These are phyloP conservation scores for Chloranthus sessilifolius DNA, from an alignment of 164 flowering plant species.

Conservation along the genomic window DNA sequence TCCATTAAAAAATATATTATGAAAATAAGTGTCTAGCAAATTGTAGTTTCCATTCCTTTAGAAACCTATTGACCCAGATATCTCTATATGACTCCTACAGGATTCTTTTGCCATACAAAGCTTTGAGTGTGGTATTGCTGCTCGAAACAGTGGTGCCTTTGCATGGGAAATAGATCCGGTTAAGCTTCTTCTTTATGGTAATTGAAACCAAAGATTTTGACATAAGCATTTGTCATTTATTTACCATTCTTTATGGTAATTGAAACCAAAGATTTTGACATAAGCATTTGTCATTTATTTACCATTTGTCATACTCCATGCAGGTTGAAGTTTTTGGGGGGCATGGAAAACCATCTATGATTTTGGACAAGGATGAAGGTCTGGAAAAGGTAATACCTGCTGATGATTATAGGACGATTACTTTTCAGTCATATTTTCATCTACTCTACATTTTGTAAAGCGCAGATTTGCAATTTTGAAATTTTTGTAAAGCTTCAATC, in stretches of 20 bases:
- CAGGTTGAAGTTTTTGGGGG: slow-evolving; percentile 72
- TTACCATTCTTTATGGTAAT: too few relatives aligned
- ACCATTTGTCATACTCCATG: too few relatives aligned
- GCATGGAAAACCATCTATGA: slow-evolving; percentile 49
- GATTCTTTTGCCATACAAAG: slow-evolving; percentile 82
- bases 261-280: too few relatives aligned
- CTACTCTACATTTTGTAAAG: not conserved
- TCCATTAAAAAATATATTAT: too few relatives aligned
- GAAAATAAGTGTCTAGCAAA: too few relatives aligned
- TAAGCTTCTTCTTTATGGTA: slow-evolving; percentile 10
- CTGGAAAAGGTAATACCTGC: slow-evolving; percentile 47
- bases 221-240: not conserved
- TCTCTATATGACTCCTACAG: slow-evolving; percentile 45
- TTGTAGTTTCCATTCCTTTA: too few relatives aligned
- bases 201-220: not conserved
- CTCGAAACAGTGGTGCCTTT: slow-evolving; percentile 65
- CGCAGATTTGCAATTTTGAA: not conserved
- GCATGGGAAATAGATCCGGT: slow-evolving; percentile 91
- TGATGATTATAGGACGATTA: not conserved
- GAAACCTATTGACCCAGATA: too few relatives aligned
- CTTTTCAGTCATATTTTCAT: not conserved
- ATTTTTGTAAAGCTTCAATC: not conserved
- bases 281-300: too few relatives aligned
- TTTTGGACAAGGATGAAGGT: slow-evolving; percentile 71
- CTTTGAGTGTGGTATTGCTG: slow-evolving; percentile 91